Evolutionary conservation across 2,329 filamentous ascomycete species (phyloP).

Genomic region (Hypoxylon sp.): DNA sequence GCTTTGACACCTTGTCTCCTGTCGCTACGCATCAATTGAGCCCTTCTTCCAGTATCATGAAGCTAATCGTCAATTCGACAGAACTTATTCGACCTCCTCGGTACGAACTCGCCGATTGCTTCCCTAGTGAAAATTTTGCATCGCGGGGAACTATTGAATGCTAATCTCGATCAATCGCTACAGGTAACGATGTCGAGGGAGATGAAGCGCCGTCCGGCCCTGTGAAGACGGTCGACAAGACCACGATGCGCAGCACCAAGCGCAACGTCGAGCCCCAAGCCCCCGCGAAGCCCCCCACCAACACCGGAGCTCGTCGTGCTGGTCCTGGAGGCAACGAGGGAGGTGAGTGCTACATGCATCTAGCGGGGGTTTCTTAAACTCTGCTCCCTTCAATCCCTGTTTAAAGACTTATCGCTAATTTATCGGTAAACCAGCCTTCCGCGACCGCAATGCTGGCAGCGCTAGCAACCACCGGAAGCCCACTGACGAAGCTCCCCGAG

Average conservation of each 20-base stretch:
- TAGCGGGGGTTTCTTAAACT: slow-evolving; percentile 7
- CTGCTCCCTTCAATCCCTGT: slow-evolving; percentile 28
- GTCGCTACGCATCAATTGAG: slow-evolving; percentile 13
- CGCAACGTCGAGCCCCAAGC: slow-evolving; percentile 86
- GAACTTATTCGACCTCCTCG: slow-evolving; percentile 99
- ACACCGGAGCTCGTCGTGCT: slow-evolving; percentile 67
- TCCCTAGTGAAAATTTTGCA: slow-evolving; percentile 48
- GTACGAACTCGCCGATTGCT: slow-evolving; percentile 69
- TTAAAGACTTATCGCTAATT: slow-evolving; percentile 17
- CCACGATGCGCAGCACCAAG: slow-evolving; percentile 80
- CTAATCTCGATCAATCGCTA: slow-evolving; percentile 50
- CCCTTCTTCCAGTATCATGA: slow-evolving; percentile 24
- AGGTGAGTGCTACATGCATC: slow-evolving; percentile 72
- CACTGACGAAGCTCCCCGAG: slow-evolving; percentile 75
- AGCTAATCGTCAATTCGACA: slow-evolving; percentile 59
- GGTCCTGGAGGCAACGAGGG: slow-evolving; percentile 83
- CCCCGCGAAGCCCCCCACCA: slow-evolving; percentile 63
- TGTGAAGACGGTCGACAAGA: slow-evolving; percentile 91
- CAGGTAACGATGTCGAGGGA: slow-evolving; percentile 72
- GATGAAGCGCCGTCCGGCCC: slow-evolving; percentile 84
- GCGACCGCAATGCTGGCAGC: slow-evolving; percentile 86
- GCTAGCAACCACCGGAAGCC: slow-evolving; percentile 86
- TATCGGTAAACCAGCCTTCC: slow-evolving; percentile 76
- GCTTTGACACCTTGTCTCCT: slow-evolving; percentile 4
- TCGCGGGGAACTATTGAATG: slow-evolving; percentile 21